These are phyloP conservation scores for Coniella vitis DNA, from an alignment of 2,329 filamentous ascomycete genomes.

Conservation along the genomic window DNA sequence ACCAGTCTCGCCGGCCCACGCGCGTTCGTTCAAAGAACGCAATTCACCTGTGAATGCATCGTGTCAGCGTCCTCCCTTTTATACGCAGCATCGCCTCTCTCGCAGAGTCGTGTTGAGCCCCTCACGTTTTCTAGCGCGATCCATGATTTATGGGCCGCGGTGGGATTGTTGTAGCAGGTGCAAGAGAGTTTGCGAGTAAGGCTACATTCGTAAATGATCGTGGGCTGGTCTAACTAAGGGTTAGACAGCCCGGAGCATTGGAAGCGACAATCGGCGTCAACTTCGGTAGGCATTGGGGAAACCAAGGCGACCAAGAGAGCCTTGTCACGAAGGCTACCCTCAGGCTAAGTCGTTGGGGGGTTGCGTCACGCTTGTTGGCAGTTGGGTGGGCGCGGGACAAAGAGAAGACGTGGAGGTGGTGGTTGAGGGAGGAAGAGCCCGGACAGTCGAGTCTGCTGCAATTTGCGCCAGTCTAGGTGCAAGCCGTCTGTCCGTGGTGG, in stretches of 20 bases:
- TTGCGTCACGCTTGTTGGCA: no score
- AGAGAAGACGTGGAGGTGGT: background rate
- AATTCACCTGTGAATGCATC: conserved; percentile 62
- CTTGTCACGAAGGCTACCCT: conserved; percentile 17
- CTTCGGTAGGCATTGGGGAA: conserved; percentile 38
- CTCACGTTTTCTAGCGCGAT: conserved; percentile 59
- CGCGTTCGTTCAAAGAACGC: conserved; percentile 77
- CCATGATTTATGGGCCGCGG: conserved; percentile 44
- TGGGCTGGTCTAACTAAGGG: conserved; percentile 33
- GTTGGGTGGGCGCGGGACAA: no score
- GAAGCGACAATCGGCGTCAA: conserved; percentile 34
- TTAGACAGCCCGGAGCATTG: conserved; percentile 34
- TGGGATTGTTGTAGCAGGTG: conserved; percentile 24
- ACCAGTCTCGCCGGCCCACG: conserved; percentile 89
- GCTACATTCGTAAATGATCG: conserved; percentile 39
- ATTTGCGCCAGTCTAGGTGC: background rate
- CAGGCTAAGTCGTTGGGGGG: conserved; percentile 7
- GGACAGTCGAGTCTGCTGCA: background rate
- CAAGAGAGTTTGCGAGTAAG: conserved; percentile 20
- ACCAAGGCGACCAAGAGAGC: conserved; percentile 19
- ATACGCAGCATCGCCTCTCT: background rate
- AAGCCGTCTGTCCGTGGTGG: background rate
- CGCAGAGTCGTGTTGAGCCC: no score
- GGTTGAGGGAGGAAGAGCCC: background rate
- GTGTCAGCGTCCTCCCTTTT: conserved; percentile 19